Conservation (phyloP, 192 early-diverging fungal genomes). For the Physocladia obscura region DNA sequence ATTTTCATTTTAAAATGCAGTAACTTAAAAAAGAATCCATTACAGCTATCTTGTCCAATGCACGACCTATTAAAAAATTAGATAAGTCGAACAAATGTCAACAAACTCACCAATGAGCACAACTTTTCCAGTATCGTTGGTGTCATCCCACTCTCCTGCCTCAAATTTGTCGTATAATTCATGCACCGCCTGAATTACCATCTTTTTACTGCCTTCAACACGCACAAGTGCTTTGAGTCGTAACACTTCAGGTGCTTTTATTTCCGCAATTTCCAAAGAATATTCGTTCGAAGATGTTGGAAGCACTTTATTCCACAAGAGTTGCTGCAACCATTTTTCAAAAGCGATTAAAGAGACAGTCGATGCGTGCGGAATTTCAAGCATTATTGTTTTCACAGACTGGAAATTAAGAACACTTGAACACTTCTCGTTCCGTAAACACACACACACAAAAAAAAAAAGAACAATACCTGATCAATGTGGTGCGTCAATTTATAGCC, state of each 20-base stretch:
- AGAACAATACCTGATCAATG: conserved; percentile 33
- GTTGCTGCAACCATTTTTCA: conserved; percentile 75
- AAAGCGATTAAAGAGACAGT: conserved; percentile 49
- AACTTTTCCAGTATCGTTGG: conserved; percentile 37
- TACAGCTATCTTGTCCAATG: too few species aligned
- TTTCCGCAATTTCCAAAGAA: background rate
- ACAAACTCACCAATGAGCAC: conserved; percentile 49
- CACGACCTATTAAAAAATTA: too few species aligned
- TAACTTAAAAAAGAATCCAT: too few species aligned
- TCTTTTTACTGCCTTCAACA: conserved; percentile 23
- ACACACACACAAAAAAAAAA: too few species aligned
- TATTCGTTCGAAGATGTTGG: background rate
- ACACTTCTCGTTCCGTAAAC: background rate
- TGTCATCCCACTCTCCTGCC: conserved; percentile 36
- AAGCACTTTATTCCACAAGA: conserved; percentile 65
- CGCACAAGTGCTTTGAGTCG: conserved; percentile 64
- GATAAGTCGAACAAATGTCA: too few species aligned
- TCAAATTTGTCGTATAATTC: conserved; percentile 68
- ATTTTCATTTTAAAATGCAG: too few species aligned
- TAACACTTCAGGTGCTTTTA: conserved; percentile 45
- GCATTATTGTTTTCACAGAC: conserved; percentile 57
- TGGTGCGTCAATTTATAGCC: conserved; percentile 20
- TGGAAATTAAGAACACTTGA: too few species aligned
- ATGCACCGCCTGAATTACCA: conserved; percentile 61
- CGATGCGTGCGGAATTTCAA: conserved; percentile 42